Base-by-base conservation (phyloP, 208 protist species). In the Leishmania martiniquensis region DNA sequence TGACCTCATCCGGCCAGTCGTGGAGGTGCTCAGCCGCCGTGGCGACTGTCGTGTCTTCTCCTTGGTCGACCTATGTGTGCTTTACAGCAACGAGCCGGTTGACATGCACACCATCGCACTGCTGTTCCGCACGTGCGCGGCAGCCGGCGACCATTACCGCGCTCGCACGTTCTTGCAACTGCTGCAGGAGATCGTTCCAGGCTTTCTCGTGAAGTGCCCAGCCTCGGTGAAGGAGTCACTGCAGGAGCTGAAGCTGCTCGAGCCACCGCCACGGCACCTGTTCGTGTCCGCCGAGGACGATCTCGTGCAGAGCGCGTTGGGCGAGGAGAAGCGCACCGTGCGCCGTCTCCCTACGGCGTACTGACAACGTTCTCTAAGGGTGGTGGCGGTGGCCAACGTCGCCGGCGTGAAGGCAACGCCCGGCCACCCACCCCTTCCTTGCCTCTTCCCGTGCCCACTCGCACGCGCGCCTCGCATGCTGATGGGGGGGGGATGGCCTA, bases 31-130 rank as follows among this genome's bases (percentile, higher is more conserved):
- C 44, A 91, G 87, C 68, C 81, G 81, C 32, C 83, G 87, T 44
- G 94, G 94, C 0, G 94, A 97, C 80, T 88, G 92, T 60, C 88
- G 94, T 54, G 92, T 93, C 20, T 97, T 97, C 82, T 96, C 94
- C 67, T 83, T 97, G 67, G 89, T 97, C 0, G 94, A 97, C 63
- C 65, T 96, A 6, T 96, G 91, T 78, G 90, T 95, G 1, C 80
- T 97, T 47, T 97, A 96, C 83, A 91, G 89, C 81, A 89, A 93
- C 32, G 84, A 77, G 69, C 65, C 72, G n/a, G 78, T 97, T 52
- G 87, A 97, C 76, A 92, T 94, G 80, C 74, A 87, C n/a, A 88
- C 87, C 4, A 87, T 97, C n/a, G 83, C 83, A 10, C 82, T 84
- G 52, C 86, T 97, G 45, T 95, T 97, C 75, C 84, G 85, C 37